phyloP scores from a whole-genome alignment of 768 basidiomycete genomes.

The Glaciozyma antarctica region DNA sequence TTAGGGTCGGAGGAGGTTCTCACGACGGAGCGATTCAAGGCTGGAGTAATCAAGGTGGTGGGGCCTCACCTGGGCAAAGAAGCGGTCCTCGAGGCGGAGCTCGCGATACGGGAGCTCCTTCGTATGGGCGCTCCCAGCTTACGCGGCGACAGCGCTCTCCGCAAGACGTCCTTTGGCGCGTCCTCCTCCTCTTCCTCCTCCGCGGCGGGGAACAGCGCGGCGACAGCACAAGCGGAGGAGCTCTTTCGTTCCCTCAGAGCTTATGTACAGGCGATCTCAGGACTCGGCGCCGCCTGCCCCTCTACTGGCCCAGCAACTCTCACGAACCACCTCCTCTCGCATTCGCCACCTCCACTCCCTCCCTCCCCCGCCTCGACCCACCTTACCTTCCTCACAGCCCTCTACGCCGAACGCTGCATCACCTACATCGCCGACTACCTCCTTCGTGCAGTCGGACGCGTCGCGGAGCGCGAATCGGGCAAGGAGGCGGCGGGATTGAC shows the following conservation, averaged over 20 bases:
- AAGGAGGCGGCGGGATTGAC: constrained; percentile 62
- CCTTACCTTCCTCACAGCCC: constrained; percentile 9
- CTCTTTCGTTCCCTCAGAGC: constrained; percentile 40
- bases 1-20: constrained; percentile 37
- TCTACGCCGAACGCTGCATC: constrained; percentile 26
- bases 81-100: constrained; percentile 81
- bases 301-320: neutral
- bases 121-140: constrained; percentile 33
- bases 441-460: constrained; percentile 55
- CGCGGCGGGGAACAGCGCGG: constrained; percentile 1
- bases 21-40: constrained; percentile 61
- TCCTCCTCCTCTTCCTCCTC: constrained; percentile 3
- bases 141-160: constrained; percentile 53
- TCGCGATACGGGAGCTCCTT: constrained; percentile 73
- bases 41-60: constrained; percentile 54
- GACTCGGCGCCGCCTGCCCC: constrained; percentile 48
- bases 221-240: constrained; percentile 25
- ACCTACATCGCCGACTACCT: constrained; percentile 68
- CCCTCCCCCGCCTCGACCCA: constrained; percentile 3
- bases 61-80: constrained; percentile 82
- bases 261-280: constrained; percentile 55
- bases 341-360: constrained; percentile 6
- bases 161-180: neutral
- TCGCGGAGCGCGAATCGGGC: constrained; percentile 76
- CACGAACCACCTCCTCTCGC: constrained; percentile 1